phyloP scores from a whole-genome alignment of 768 basidiomycete genomes.

The Tephrocybe rancida region DNA sequence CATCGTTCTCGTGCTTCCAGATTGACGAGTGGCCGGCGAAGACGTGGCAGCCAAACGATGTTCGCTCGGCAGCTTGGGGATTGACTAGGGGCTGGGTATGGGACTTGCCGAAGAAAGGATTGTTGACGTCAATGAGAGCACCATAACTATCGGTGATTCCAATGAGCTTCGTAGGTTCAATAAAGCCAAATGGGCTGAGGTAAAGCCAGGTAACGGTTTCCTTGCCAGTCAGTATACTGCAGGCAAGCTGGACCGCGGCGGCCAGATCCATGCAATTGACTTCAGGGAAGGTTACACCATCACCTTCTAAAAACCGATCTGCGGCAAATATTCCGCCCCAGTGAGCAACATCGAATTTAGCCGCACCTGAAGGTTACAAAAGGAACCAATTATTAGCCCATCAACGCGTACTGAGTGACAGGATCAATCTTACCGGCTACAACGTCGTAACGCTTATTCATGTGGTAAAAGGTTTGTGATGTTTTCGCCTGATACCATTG shows the following conservation, averaged over 20 bases:
- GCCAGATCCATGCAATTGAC: slow-evolving; percentile 7
- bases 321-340: background rate
- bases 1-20: background rate
- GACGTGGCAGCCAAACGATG: background rate
- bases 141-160: background rate
- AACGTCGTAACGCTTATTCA: background rate
- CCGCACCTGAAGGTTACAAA: background rate
- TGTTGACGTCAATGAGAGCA: background rate
- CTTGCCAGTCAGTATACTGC: background rate
- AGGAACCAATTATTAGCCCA: background rate
- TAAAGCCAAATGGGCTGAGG: background rate
- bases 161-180: background rate
- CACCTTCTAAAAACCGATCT: background rate
- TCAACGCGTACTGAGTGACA: background rate
- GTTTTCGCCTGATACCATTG: background rate
- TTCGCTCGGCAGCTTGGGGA: background rate
- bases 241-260: background rate
- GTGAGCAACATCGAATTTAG: background rate
- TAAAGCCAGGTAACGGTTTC: background rate
- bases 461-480: background rate
- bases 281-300: background rate
- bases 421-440: background rate
- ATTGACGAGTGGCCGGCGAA: background rate
- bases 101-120: background rate
- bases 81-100: background rate